phyloP scores from a whole-genome alignment of 108 stramenopile species.

The Asterionellopsis glacialis region DNA sequence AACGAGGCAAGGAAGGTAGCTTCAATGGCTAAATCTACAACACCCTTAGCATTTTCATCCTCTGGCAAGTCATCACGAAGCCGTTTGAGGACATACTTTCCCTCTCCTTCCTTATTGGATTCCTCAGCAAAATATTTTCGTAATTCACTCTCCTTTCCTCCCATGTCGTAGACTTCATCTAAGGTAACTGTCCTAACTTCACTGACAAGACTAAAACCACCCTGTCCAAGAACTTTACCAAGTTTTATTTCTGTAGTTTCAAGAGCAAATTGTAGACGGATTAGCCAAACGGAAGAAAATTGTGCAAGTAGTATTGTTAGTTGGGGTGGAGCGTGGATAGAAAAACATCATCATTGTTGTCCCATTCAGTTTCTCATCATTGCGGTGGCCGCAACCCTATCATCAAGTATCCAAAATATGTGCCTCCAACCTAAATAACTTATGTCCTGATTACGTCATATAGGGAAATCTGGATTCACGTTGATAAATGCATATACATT shows the following conservation, averaged over 20 bases:
- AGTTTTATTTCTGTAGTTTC: conserved; percentile 39
- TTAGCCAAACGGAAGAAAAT: no score
- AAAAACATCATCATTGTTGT: no score
- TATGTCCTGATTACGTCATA: no score
- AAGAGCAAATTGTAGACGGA: neutral
- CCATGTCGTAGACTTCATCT: conserved; percentile 68
- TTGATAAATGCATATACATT: no score
- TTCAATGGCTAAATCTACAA: conserved; percentile 84
- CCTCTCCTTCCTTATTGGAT: conserved; percentile 5
- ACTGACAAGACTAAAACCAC: conserved; percentile 71
- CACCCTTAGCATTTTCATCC: conserved; percentile 80
- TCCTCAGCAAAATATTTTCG: conserved; percentile 49
- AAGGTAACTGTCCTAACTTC: conserved; percentile 57
- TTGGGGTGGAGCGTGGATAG: no score
- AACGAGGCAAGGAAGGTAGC: conserved; percentile 65
- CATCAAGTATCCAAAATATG: no score
- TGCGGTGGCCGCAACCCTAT: no score
- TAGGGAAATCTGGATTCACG: no score
- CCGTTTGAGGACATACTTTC: conserved; percentile 67
- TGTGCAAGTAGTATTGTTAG: no score
- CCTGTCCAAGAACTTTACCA: conserved; percentile 65
- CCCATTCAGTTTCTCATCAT: no score
- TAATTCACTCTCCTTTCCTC: conserved; percentile 36
- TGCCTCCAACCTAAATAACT: no score
- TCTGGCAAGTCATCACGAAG: conserved; percentile 74